Conservation (phyloP, 2,329 filamentous ascomycete genomes). For the Talaromyces sp. region DNA sequence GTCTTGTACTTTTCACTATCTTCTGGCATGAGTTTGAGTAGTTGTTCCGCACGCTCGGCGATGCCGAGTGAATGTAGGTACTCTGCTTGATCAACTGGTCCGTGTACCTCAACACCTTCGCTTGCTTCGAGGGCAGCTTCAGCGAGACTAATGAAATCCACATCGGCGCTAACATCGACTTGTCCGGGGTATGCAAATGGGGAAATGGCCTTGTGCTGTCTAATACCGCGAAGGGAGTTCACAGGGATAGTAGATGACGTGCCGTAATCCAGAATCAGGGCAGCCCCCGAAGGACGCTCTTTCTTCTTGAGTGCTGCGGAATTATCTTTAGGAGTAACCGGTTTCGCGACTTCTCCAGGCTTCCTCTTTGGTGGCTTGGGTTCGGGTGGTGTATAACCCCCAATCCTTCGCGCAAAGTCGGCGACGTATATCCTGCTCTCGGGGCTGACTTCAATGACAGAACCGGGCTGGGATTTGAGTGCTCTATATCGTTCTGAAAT, state of each 20-base stretch:
- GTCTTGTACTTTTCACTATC: slow-evolving; percentile 50
- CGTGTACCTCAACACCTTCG: slow-evolving; percentile 82
- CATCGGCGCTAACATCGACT: slow-evolving; percentile 87
- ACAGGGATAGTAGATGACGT: slow-evolving; percentile 72
- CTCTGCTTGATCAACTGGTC: slow-evolving; percentile 77
- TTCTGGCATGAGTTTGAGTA: slow-evolving; percentile 53
- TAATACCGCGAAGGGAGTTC: slow-evolving; percentile 88
- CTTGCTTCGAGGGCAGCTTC: slow-evolving; percentile 75
- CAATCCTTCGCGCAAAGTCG: slow-evolving; percentile 81
- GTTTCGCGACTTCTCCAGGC: slow-evolving; percentile 8
- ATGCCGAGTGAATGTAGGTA: slow-evolving; percentile 84
- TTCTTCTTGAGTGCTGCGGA: slow-evolving; percentile 44
- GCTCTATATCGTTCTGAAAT: slow-evolving; percentile 74
- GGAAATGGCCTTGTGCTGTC: slow-evolving; percentile 69
- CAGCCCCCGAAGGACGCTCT: slow-evolving; percentile 69
- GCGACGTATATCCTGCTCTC: slow-evolving; percentile 76
- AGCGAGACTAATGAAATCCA: slow-evolving; percentile 85
- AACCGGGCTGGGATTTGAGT: slow-evolving; percentile 63
- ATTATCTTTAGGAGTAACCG: not conserved
- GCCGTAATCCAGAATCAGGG: slow-evolving; percentile 94
- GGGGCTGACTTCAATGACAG: slow-evolving; percentile 85
- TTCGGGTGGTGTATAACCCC: slow-evolving; percentile 53
- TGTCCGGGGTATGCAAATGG: slow-evolving; percentile 76
- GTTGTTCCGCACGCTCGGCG: slow-evolving; percentile 66
- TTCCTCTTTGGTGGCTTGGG: slow-evolving; percentile 7